A percentile compares a stretch with the other conserved stretches of the same genome.
phyloP scores from a whole-genome alignment of 805 yeast species.

The Cyberlindnera maclurae region DNA sequence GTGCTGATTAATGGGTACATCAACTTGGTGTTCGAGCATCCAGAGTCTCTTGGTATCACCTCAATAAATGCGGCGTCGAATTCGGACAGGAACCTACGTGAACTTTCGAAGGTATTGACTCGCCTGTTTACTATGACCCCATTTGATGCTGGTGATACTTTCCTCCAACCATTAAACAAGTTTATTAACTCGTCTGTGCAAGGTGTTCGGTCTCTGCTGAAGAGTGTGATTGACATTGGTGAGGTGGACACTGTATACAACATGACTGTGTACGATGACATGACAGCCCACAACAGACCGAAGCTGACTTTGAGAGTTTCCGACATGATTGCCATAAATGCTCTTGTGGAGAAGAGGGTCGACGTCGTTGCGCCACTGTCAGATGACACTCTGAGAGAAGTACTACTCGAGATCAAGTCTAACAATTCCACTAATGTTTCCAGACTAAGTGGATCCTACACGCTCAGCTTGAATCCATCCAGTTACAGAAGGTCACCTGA shows the following conservation, averaged over 20 bases:
- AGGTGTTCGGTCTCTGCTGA: slow-evolving; percentile 38
- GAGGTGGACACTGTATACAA: slow-evolving; percentile 55
- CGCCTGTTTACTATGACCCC: slow-evolving; percentile 66
- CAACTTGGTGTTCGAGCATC: slow-evolving; percentile 38
- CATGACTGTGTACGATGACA: slow-evolving; percentile 62
- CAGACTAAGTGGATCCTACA: slow-evolving; percentile 46
- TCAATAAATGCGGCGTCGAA: slow-evolving; percentile 12
- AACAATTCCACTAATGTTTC: slow-evolving; percentile 38
- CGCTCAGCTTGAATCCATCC: slow-evolving; percentile 53
- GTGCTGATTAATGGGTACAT: slow-evolving; percentile 49
- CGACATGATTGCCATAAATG: slow-evolving; percentile 40
- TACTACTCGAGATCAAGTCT: slow-evolving; percentile 35
- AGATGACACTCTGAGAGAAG: slow-evolving; percentile 49
- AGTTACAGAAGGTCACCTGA: slow-evolving; percentile 36
- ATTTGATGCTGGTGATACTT: slow-evolving; percentile 55
- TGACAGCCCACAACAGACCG: slow-evolving; percentile 48
- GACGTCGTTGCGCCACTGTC: slow-evolving; percentile 36
- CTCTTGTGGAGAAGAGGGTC: slow-evolving; percentile 34
- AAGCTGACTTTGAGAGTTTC: slow-evolving; percentile 37
- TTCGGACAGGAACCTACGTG: slow-evolving; percentile 41
- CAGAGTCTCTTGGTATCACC: slow-evolving; percentile 52
- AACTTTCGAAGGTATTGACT: slow-evolving; percentile 49
- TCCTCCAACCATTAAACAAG: slow-evolving; percentile 74
- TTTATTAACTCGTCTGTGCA: slow-evolving; percentile 48
- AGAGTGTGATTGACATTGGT: slow-evolving; percentile 43